Conservation (phyloP, 108 stramenopile species). For the Fragilaria crotonensis region DNA sequence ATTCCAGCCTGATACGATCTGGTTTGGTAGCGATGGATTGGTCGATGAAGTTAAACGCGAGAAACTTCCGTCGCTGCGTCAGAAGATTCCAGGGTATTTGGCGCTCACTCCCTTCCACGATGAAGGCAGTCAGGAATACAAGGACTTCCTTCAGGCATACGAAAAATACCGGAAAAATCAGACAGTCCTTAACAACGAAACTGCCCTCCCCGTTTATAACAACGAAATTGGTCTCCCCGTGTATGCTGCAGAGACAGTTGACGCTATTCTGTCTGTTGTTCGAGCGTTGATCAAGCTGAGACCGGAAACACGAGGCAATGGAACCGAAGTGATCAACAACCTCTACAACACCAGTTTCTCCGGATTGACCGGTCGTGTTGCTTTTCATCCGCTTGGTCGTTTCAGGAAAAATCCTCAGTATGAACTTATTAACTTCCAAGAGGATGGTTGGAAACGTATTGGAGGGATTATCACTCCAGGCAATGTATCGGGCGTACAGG, state of each 20-base stretch:
- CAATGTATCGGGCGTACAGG: too few species aligned
- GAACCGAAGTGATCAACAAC: too few species aligned
- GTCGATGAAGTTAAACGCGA: neutral
- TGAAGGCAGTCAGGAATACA: neutral
- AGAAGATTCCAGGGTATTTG: conserved; percentile 1
- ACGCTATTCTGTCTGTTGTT: conserved; percentile 4
- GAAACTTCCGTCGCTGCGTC: neutral
- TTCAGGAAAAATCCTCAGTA: too few species aligned
- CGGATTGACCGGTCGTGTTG: too few species aligned
- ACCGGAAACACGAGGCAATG: neutral
- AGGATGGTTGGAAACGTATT: too few species aligned
- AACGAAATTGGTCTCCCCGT: too few species aligned
- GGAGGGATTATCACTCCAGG: too few species aligned
- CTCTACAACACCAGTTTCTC: too few species aligned
- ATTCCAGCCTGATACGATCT: conserved; percentile 12
- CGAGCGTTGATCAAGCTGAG: neutral
- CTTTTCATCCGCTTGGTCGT: too few species aligned
- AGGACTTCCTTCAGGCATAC: neutral
- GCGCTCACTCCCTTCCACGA: neutral
- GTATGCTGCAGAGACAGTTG: too few species aligned
- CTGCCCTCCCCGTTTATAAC: too few species aligned
- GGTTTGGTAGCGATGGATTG: neutral
- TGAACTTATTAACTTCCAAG: too few species aligned
- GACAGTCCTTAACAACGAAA: neutral
- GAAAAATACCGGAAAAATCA: neutral